phyloP scores from a whole-genome alignment of 2,329 filamentous ascomycete species.

The Xylaria sp. region DNA sequence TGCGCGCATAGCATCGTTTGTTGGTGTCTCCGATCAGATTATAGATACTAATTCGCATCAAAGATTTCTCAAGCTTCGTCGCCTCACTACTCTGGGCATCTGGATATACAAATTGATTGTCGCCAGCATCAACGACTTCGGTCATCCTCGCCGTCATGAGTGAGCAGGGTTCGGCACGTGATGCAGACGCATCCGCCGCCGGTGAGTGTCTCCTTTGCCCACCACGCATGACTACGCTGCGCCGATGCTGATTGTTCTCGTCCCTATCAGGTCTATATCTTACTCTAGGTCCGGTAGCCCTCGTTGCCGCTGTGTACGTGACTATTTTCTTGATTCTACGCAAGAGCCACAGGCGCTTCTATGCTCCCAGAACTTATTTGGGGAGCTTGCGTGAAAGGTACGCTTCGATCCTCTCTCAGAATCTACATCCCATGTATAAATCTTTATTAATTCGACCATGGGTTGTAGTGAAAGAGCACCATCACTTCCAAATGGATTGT shows the following conservation, averaged over 20 bases:
- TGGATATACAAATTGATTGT: background rate
- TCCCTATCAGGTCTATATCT: constrained; percentile 47
- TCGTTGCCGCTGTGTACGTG: constrained; percentile 49
- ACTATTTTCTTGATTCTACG: constrained; percentile 53
- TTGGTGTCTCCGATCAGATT: background rate
- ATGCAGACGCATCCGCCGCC: constrained; percentile 29
- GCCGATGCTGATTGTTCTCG: constrained; percentile 23
- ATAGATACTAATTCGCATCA: constrained; percentile 1
- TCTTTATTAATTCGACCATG: constrained; percentile 13
- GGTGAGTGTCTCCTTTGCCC: constrained; percentile 31
- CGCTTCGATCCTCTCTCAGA: background rate
- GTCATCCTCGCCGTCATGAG: constrained; percentile 22
- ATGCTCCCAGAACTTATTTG: constrained; percentile 57
- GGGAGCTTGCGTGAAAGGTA: constrained; percentile 52
- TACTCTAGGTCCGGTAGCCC: constrained; percentile 48
- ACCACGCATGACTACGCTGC: background rate
- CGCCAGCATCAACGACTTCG: constrained; percentile 4
- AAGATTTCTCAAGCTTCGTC: background rate
- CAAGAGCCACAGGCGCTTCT: constrained; percentile 52
- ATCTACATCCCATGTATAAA: background rate
- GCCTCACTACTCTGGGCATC: background rate
- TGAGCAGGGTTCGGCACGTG: constrained; percentile 31
- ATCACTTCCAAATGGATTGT: constrained; percentile 61
- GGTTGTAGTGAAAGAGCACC: constrained; percentile 61
- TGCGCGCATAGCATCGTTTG: background rate